Conservation (phyloP, 352 stramenopile genomes). For the Phytophthora rubi region DNA sequence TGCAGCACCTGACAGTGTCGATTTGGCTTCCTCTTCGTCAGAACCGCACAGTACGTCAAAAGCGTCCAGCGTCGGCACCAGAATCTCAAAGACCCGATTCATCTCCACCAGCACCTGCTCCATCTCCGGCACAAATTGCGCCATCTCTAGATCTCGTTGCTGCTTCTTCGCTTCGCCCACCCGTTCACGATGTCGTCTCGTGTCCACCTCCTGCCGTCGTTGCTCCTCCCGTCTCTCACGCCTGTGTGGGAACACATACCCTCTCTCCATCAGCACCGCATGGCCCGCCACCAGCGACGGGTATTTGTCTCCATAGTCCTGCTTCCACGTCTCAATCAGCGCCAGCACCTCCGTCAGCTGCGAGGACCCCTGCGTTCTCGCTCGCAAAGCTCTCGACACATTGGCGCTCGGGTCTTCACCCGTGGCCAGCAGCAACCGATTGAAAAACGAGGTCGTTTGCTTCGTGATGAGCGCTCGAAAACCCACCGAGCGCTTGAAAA, state of each 20-base stretch:
- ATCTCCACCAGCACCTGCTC: slow-evolving; percentile 70
- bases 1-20: neutral
- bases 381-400: slow-evolving; percentile 33
- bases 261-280: slow-evolving; percentile 49
- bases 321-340: slow-evolving; percentile 69
- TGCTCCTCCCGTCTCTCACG: slow-evolving; percentile 35
- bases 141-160: slow-evolving; percentile 58
- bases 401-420: slow-evolving; percentile 45
- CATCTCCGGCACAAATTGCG: slow-evolving; percentile 59
- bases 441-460: slow-evolving; percentile 53
- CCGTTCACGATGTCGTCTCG: slow-evolving; percentile 23
- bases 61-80: slow-evolving; percentile 74
- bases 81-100: slow-evolving; percentile 78
- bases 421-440: slow-evolving; percentile 50
- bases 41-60: slow-evolving; percentile 44
- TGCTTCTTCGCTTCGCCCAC: slow-evolving; percentile 35
- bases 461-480: slow-evolving; percentile 57
- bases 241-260: slow-evolving; percentile 60
- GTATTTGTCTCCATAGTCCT: slow-evolving; percentile 64
- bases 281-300: slow-evolving; percentile 61
- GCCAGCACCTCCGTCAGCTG: slow-evolving; percentile 44
- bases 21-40: neutral
- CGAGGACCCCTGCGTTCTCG: slow-evolving; percentile 20
- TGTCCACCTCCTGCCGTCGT: slow-evolving; percentile 14
- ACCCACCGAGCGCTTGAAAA: slow-evolving; percentile 63